Conservation (phyloP, 768 basidiomycete genomes). For the Albatrellus ellisii region DNA sequence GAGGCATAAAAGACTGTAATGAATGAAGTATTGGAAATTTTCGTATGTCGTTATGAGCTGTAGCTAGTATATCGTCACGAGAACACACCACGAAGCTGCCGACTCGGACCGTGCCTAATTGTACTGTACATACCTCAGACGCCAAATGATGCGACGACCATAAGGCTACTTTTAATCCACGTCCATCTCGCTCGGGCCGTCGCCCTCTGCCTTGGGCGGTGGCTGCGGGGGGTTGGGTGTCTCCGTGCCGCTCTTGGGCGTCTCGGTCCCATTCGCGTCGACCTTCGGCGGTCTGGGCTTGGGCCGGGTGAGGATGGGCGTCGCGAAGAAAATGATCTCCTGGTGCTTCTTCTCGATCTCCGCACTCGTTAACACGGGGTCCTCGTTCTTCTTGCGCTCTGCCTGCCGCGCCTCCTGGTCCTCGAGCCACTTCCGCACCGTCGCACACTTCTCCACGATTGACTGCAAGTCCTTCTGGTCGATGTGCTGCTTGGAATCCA, state of each 20-base stretch:
- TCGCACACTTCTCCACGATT: constrained; percentile 84
- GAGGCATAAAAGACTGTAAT: no score
- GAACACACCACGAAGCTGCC: no score
- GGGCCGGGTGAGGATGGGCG: constrained; percentile 81
- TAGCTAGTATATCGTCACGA: no score
- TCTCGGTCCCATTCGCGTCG: constrained; percentile 57
- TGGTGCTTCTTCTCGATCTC: constrained; percentile 90
- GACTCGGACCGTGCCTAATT: no score
- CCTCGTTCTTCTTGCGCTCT: constrained; percentile 81
- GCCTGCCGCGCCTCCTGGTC: constrained; percentile 81
- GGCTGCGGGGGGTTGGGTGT: constrained; percentile 35
- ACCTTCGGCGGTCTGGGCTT: constrained; percentile 78
- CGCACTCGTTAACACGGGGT: constrained; percentile 66
- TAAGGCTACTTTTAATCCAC: constrained; percentile 51
- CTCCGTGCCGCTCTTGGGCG: constrained; percentile 54
- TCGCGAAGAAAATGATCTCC: constrained; percentile 81
- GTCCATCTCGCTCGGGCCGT: constrained; percentile 48
- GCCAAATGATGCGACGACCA: no score
- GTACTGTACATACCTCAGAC: no score
- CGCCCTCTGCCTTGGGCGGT: constrained; percentile 25
- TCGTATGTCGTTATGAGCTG: no score
- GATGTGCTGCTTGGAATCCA: constrained; percentile 86
- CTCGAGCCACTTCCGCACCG: constrained; percentile 89
- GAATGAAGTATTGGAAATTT: no score
- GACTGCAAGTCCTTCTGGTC: constrained; percentile 76